These are phyloP conservation scores for Colletotrichum musicola DNA, from an alignment of 2,329 filamentous ascomycete species.

Conservation along the genomic window DNA sequence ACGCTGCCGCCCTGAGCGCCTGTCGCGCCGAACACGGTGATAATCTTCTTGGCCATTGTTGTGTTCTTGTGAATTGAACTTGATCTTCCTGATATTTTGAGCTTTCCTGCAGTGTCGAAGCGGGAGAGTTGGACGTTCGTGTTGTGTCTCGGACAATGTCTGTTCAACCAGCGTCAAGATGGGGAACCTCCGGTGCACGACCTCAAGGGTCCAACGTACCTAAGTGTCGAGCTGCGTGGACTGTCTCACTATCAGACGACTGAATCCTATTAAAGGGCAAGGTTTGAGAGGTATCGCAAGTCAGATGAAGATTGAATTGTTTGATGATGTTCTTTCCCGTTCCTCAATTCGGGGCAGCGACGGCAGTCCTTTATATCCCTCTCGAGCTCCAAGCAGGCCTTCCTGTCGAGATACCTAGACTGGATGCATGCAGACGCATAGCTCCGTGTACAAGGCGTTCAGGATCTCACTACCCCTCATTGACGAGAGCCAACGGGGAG, in stretches of 20 bases:
- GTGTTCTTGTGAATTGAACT: background rate
- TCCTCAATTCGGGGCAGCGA: background rate
- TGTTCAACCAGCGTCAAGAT: background rate
- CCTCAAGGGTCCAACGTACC: conserved; percentile 1
- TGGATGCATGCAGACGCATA: no score
- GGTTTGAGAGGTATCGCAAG: background rate
- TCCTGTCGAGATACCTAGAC: no score
- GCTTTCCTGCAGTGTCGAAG: background rate
- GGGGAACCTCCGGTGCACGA: conserved; percentile 15
- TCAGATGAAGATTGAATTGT: background rate
- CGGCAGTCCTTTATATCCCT: background rate
- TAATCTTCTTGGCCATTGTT: conserved; percentile 52
- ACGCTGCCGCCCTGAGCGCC: conserved; percentile 72
- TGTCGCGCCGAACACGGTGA: conserved; percentile 71
- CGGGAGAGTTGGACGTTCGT: background rate
- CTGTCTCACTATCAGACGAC: conserved; percentile 1
- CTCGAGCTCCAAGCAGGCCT: background rate
- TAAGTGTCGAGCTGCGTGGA: background rate
- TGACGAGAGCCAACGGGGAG: no score
- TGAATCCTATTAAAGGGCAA: background rate
- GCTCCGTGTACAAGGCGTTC: no score
- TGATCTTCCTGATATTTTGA: background rate
- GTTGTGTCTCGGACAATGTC: background rate
- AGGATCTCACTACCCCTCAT: no score
- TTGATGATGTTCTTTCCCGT: background rate